Percentiles rank a stretch among this genome's conserved stretches.
Conservation (phyloP, 2,329 filamentous ascomycete genomes). For the Cadophora luteo-olivacea region DNA sequence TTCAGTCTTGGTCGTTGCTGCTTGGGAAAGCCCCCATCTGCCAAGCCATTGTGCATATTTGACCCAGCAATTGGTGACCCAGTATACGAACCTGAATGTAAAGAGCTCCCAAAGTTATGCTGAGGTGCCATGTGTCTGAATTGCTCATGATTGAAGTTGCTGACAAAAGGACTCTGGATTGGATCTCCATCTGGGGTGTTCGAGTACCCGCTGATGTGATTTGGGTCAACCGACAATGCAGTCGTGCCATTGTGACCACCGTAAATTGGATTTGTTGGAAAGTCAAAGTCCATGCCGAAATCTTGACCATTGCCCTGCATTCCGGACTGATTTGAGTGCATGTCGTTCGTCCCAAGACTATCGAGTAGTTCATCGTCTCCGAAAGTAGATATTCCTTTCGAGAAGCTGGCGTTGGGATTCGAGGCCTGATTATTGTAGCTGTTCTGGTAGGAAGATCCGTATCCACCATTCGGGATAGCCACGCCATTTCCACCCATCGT, state of each 20-base stretch:
- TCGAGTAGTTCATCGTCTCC: slow-evolving; percentile 90
- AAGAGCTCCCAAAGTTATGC: slow-evolving; percentile 60
- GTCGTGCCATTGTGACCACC: slow-evolving; percentile 59
- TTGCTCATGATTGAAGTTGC: slow-evolving; percentile 78
- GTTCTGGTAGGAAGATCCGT: slow-evolving; percentile 66
- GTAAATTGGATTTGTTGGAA: slow-evolving; percentile 58
- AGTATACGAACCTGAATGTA: slow-evolving; percentile 60
- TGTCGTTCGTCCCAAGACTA: slow-evolving; percentile 58
- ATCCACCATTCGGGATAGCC: slow-evolving; percentile 52
- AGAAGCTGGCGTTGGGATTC: slow-evolving; percentile 73
- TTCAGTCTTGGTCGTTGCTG: slow-evolving; percentile 50
- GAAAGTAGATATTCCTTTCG: slow-evolving; percentile 78
- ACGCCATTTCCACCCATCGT: slow-evolving; percentile 69
- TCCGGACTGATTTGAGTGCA: slow-evolving; percentile 49
- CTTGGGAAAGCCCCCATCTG: slow-evolving; percentile 59
- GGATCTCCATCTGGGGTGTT: slow-evolving; percentile 91
- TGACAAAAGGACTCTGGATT: slow-evolving; percentile 87
- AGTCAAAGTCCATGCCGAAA: slow-evolving; percentile 64
- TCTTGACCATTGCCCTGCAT: slow-evolving; percentile 62
- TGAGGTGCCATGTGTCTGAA: slow-evolving; percentile 72
- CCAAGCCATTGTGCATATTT: slow-evolving; percentile 53
- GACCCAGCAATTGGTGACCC: slow-evolving; percentile 57
- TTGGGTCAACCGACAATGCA: slow-evolving; percentile 65
- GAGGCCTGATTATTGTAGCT: slow-evolving; percentile 60
- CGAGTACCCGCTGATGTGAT: slow-evolving; percentile 81